Evolutionary conservation across 2,329 filamentous ascomycete genomes (phyloP).

Genomic region (Talaromyces funiculosus): DNA sequence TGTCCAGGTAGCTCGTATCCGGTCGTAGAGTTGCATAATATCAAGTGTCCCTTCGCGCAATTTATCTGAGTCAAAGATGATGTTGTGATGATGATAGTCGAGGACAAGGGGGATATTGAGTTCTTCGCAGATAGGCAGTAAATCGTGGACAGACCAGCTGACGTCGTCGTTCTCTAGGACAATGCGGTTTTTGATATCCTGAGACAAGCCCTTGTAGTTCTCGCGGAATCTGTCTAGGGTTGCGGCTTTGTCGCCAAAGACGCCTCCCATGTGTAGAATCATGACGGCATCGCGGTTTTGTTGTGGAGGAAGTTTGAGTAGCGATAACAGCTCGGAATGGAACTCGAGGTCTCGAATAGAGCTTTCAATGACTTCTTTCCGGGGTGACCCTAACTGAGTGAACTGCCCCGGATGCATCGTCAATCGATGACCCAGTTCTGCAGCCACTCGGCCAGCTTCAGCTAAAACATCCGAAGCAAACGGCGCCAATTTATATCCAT

Average conservation of each 20-base stretch:
- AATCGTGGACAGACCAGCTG: constrained; percentile 83
- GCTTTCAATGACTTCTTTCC: constrained; percentile 67
- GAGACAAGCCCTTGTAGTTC: constrained; percentile 64
- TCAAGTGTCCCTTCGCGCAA: constrained; percentile 80
- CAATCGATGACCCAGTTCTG: constrained; percentile 72
- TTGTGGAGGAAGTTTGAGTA: constrained; percentile 72
- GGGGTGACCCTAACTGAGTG: constrained; percentile 82
- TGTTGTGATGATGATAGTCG: constrained; percentile 95
- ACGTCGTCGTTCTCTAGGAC: constrained; percentile 96
- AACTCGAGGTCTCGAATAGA: constrained; percentile 79
- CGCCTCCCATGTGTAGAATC: constrained; percentile 89
- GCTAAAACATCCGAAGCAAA: constrained; percentile 75
- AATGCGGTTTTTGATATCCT: constrained; percentile 68
- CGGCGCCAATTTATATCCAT: constrained; percentile 77
- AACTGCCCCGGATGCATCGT: constrained; percentile 92
- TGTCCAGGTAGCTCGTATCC: constrained; percentile 78
- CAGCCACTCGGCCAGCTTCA: constrained; percentile 70
- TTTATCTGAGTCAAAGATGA: constrained; percentile 68
- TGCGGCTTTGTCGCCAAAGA: constrained; percentile 78
- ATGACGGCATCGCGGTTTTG: constrained; percentile 81
- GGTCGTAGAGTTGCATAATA: constrained; percentile 66
- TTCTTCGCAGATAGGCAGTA: constrained; percentile 85
- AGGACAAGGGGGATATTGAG: constrained; percentile 89
- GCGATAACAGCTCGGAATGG: constrained; percentile 74
- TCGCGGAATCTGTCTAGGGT: constrained; percentile 71